These are phyloP conservation scores for Moricandia moricandioides DNA, from an alignment of 345 rosid genomes.

Conservation along the genomic window DNA sequence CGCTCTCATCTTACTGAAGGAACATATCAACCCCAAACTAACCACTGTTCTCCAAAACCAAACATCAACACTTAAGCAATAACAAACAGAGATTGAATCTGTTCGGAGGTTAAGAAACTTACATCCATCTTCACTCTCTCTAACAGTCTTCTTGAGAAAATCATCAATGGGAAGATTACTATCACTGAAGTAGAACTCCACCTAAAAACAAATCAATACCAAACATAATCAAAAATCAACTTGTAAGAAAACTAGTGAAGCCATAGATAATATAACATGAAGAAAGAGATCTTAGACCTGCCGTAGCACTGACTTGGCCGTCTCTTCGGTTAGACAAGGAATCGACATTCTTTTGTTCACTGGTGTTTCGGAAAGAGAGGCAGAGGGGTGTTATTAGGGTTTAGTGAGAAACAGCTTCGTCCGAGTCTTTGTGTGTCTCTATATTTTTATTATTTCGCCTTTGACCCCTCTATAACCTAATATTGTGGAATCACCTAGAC, in stretches of 20 bases:
- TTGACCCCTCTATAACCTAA: neutral
- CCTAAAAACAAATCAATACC: slow-evolving; percentile 42
- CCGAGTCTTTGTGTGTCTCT: neutral
- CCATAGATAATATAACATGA: neutral
- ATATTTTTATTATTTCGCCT: neutral
- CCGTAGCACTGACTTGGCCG: slow-evolving; percentile 68
- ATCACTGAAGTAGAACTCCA: slow-evolving; percentile 92
- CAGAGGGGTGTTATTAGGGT: slow-evolving; percentile 29
- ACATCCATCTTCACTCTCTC: slow-evolving; percentile 75
- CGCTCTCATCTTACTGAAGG: slow-evolving; percentile 83
- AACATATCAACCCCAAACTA: slow-evolving; percentile 82
- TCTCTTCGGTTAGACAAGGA: slow-evolving; percentile 58
- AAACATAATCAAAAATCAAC: neutral
- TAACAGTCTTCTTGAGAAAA: slow-evolving; percentile 62
- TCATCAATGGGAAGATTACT: slow-evolving; percentile 86
- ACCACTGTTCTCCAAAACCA: slow-evolving; percentile 57
- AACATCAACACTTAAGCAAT: slow-evolving; percentile 31
- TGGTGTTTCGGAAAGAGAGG: neutral
- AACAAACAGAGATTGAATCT: neutral
- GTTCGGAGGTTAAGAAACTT: slow-evolving; percentile 20
- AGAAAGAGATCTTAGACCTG: slow-evolving; percentile 49
- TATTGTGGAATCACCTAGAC: neutral
- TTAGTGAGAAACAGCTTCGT: slow-evolving; percentile 12
- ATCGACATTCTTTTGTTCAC: slow-evolving; percentile 46
- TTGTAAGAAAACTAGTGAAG: neutral